phyloP scores from a whole-genome alignment of 805 yeast genomes.

The Metschnikowia drakensbergensis region DNA sequence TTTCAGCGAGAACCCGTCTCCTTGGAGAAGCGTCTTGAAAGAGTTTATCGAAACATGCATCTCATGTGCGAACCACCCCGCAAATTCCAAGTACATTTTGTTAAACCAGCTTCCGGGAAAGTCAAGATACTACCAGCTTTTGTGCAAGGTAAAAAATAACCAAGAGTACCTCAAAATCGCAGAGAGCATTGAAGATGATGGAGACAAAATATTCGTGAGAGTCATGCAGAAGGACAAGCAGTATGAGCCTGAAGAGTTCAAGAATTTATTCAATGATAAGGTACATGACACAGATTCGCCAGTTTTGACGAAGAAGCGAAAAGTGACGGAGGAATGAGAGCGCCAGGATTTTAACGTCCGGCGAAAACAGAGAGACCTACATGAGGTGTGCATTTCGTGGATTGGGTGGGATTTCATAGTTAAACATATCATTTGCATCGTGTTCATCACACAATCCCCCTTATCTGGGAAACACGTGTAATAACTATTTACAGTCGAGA shows the following conservation, averaged over 20 bases:
- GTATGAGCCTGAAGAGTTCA: conserved; percentile 17
- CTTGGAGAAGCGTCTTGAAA: conserved; percentile 53
- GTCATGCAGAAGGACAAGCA: conserved; percentile 31
- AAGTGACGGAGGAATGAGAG: not conserved
- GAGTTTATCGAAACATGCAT: conserved; percentile 56
- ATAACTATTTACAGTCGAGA: conserved; percentile 16
- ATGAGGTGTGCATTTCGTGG: not conserved
- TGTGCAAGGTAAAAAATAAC: conserved; percentile 54
- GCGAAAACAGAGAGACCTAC: not conserved
- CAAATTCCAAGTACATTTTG: conserved; percentile 77
- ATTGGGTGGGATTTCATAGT: not conserved
- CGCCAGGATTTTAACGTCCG: not conserved
- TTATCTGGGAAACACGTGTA: not conserved
- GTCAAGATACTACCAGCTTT: conserved; percentile 51
- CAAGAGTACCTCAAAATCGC: conserved; percentile 44
- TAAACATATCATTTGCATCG: conserved; percentile 4
- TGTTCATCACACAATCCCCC: conserved; percentile 4
- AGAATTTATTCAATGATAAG: not conserved
- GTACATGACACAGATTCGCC: not conserved
- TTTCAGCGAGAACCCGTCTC: conserved; percentile 45
- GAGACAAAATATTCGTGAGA: conserved; percentile 33
- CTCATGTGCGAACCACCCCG: conserved; percentile 53
- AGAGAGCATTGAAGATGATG: conserved; percentile 31
- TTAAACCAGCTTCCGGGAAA: conserved; percentile 78
- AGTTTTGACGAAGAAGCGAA: conserved; percentile 1